Conservation (phyloP, 352 stramenopile species). For the Phytopythium oedochilum region DNA sequence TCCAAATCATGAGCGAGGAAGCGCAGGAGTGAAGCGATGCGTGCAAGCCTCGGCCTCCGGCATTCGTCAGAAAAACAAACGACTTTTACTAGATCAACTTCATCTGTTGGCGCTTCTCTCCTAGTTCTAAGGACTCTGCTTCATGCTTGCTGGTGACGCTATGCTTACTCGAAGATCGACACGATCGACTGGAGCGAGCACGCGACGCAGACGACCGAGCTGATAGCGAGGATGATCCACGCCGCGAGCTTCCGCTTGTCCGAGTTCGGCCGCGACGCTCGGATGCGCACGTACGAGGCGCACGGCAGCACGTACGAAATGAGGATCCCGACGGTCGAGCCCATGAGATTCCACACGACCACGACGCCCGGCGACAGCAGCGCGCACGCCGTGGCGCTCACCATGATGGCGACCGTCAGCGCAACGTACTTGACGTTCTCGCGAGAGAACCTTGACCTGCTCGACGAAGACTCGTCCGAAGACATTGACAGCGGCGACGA, state of each 20-base stretch:
- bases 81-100: not conserved
- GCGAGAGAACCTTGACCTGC: not conserved
- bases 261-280: conserved; percentile 56
- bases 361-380: conserved; percentile 71
- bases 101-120: not conserved
- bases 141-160: no score
- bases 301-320: conserved; percentile 89
- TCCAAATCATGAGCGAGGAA: conserved; percentile 30
- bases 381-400: conserved; percentile 53
- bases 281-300: conserved; percentile 82
- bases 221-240: conserved; percentile 76
- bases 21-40: not conserved
- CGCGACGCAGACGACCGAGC: conserved; percentile 58
- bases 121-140: not conserved
- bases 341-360: conserved; percentile 89
- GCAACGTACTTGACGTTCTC: conserved; percentile 35
- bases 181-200: conserved; percentile 70
- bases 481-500: not conserved
- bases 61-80: no score
- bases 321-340: conserved; percentile 78
- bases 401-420: conserved; percentile 68
- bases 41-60: no score
- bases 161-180: conserved; percentile 23
- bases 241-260: conserved; percentile 66
- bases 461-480: not conserved